phyloP scores from a whole-genome alignment of 192 early-diverging fungal genomes.

The Phlyctochytrium planicorne region DNA sequence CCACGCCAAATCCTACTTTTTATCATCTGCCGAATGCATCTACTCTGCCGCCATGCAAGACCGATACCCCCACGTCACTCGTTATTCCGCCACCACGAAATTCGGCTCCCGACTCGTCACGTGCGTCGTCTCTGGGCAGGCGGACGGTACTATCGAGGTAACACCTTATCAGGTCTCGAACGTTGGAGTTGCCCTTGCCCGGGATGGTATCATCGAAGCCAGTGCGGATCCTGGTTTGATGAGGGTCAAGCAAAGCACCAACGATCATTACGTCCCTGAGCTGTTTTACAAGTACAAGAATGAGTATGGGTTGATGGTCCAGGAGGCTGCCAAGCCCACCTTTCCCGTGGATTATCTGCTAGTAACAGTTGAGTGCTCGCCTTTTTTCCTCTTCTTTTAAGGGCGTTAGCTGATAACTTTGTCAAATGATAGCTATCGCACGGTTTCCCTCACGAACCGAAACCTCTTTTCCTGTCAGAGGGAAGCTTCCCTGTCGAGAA shows the following conservation, averaged over 20 bases:
- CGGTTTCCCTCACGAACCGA: slow-evolving; percentile 82
- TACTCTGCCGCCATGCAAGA: slow-evolving; percentile 85
- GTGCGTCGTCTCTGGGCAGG: slow-evolving; percentile 84
- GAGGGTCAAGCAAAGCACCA: slow-evolving; percentile 73
- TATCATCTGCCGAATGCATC: slow-evolving; percentile 85
- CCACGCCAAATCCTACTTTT: slow-evolving; percentile 89
- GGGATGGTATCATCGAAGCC: slow-evolving; percentile 89
- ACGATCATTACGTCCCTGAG: slow-evolving; percentile 89
- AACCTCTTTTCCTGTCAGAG: slow-evolving; percentile 75
- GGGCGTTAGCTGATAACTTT: too few relatives aligned
- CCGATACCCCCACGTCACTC: slow-evolving; percentile 64
- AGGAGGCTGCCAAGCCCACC: slow-evolving; percentile 88
- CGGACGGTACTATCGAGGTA: slow-evolving; percentile 82
- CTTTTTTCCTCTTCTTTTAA: neutral
- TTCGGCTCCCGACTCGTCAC: slow-evolving; percentile 96
- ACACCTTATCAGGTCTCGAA: slow-evolving; percentile 91
- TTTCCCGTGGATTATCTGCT: slow-evolving; percentile 97
- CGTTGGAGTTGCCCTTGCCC: slow-evolving; percentile 81
- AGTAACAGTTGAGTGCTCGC: slow-evolving; percentile 63
- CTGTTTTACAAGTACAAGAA: slow-evolving; percentile 97
- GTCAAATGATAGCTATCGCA: slow-evolving; percentile 59
- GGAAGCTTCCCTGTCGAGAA: slow-evolving; percentile 76
- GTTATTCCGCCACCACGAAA: slow-evolving; percentile 72
- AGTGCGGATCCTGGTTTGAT: slow-evolving; percentile 82
- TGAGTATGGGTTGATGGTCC: slow-evolving; percentile 84